Conservation (phyloP, 345 rosid species). For the Brassica nigra region DNA sequence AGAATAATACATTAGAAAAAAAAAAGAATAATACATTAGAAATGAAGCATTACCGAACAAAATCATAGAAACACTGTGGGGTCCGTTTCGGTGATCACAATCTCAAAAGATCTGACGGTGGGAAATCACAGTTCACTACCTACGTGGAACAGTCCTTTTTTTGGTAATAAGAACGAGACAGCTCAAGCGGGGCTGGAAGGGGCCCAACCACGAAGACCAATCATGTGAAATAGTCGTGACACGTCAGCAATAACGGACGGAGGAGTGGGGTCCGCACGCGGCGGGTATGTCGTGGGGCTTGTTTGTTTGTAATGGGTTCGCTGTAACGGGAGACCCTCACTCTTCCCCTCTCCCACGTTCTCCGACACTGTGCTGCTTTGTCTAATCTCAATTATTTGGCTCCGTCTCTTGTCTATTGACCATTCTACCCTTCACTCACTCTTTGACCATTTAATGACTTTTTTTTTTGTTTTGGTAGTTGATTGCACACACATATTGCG, state of each 20-base stretch:
- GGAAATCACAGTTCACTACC: conserved; percentile 19
- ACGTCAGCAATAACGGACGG: conserved; percentile 48
- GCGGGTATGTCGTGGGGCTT: conserved; percentile 39
- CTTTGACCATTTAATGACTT: conserved; percentile 1
- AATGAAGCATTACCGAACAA: background rate
- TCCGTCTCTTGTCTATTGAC: conserved; percentile 24
- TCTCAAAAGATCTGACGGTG: conserved; percentile 47
- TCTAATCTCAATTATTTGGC: conserved; percentile 52
- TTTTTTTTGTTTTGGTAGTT: background rate
- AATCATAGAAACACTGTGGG: background rate
- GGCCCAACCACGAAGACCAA: conserved; percentile 51
- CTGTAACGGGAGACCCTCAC: conserved; percentile 36
- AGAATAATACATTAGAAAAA: background rate
- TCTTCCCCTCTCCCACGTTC: conserved; percentile 54
- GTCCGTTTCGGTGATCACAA: background rate
- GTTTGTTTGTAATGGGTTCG: conserved; percentile 19
- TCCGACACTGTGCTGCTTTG: conserved; percentile 41
- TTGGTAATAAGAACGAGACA: conserved; percentile 43
- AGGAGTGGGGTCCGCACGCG: conserved; percentile 26
- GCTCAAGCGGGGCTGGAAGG: conserved; percentile 58
- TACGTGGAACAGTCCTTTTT: conserved; percentile 23
- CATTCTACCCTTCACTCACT: conserved; percentile 32
- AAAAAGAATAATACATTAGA: background rate
- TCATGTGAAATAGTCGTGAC: conserved; percentile 55
- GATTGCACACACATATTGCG: conserved; percentile 5